These are phyloP conservation scores for Fennellomyces sp. DNA, from an alignment of 371 early-diverging fungal genomes.

Conservation along the genomic window DNA sequence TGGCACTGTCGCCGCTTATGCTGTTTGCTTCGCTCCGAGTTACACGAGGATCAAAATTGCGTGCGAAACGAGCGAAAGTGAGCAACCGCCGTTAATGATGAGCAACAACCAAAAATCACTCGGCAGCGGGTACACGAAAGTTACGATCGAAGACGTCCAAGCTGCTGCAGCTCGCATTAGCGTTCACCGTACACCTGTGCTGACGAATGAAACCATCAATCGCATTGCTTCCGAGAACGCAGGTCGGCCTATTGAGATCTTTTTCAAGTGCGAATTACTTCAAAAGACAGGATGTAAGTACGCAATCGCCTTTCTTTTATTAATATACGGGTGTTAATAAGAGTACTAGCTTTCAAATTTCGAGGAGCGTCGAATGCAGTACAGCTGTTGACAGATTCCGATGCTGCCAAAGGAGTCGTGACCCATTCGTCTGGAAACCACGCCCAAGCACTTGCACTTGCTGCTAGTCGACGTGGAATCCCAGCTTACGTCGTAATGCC, in stretches of 20 bases:
- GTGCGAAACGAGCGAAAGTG: too few species aligned
- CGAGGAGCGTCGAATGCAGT: conserved; percentile 63
- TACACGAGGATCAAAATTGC: too few species aligned
- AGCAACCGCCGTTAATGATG: too few species aligned
- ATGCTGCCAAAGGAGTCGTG: conserved; percentile 44
- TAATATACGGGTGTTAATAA: neutral
- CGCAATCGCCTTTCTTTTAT: neutral
- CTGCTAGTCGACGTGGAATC: conserved; percentile 43
- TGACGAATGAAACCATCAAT: conserved; percentile 41
- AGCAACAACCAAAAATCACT: too few species aligned
- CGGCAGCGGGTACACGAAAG: too few species aligned
- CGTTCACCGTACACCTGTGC: conserved; percentile 54
- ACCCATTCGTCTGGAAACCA: conserved; percentile 55
- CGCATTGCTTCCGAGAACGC: conserved; percentile 20
- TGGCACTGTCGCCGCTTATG: too few species aligned
- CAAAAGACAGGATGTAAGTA: conserved; percentile 63
- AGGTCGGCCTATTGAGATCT: conserved; percentile 31
- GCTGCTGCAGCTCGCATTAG: conserved; percentile 51
- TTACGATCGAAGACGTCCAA: conserved; percentile 35
- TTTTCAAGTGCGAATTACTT: conserved; percentile 62
- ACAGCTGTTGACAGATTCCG: conserved; percentile 23
- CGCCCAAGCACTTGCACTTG: conserved; percentile 54
- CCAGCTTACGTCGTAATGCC: conserved; percentile 63
- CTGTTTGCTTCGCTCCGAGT: too few species aligned
- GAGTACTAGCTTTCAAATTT: conserved; percentile 56